phyloP scores from a whole-genome alignment of 106 monocot species.

The Dendrobium nobile region DNA sequence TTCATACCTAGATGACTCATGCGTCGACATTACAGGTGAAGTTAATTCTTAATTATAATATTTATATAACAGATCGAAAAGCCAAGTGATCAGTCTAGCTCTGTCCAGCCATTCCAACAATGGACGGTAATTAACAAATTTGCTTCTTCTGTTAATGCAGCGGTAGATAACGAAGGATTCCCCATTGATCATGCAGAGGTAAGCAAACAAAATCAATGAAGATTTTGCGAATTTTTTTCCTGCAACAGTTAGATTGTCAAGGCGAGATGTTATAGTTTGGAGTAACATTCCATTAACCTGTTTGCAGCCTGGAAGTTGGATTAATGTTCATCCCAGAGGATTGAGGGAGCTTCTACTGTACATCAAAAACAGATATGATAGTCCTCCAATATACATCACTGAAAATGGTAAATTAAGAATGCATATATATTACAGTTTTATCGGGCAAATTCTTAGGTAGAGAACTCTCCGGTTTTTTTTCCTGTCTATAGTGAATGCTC shows the following conservation, averaged over 20 bases:
- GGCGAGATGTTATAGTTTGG: not conserved
- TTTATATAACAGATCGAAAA: not conserved
- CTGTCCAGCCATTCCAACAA: too few species aligned
- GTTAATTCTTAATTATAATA: too few species aligned
- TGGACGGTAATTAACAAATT: too few species aligned
- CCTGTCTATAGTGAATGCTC: too few species aligned
- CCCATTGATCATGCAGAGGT: slow-evolving; percentile 9
- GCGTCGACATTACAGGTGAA: slow-evolving; percentile 2
- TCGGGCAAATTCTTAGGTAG: too few species aligned
- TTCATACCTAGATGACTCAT: slow-evolving; percentile 16
- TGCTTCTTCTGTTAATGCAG: not conserved
- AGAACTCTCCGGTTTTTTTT: too few species aligned
- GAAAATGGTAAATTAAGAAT: slow-evolving; percentile 10
- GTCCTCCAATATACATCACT: slow-evolving; percentile 14
- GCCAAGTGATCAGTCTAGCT: too few species aligned
- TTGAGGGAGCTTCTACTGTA: slow-evolving; percentile 5
- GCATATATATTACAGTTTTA: too few species aligned
- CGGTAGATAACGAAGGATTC: not conserved
- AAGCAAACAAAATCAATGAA: not conserved
- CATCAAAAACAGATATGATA: slow-evolving; percentile 2
- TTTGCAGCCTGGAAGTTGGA: slow-evolving; percentile 11
- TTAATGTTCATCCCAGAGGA: slow-evolving; percentile 9
- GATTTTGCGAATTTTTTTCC: not conserved
- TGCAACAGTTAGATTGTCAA: not conserved
- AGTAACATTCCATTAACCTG: too few species aligned